Percentiles rank a stretch among this genome's conserved stretches.
These are phyloP conservation scores for Allantophomopsis cytisporea DNA, from an alignment of 2,329 filamentous ascomycete species.

Conservation along the genomic window DNA sequence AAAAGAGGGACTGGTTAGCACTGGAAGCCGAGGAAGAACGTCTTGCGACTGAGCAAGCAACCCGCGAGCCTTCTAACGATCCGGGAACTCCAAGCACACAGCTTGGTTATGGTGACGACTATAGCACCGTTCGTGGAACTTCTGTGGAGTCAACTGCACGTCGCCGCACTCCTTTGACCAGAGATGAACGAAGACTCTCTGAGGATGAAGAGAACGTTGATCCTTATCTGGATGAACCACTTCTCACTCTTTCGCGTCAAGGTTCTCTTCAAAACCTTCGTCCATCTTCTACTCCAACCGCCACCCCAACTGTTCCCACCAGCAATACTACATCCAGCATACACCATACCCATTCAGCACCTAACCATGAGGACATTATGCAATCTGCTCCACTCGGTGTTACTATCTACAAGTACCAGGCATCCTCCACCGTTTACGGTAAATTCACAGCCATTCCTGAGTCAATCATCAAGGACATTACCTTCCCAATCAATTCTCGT, in stretches of 20 bases:
- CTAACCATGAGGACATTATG: constrained; percentile 4
- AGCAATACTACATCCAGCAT: background rate
- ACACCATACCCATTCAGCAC: constrained; percentile 1
- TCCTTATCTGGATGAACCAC: background rate
- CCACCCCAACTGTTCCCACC: background rate
- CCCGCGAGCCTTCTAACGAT: constrained; percentile 5
- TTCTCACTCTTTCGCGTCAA: background rate
- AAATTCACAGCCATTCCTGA: constrained; percentile 50
- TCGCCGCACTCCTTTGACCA: constrained; percentile 12
- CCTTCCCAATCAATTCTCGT: constrained; percentile 50
- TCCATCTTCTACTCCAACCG: background rate
- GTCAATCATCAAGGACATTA: constrained; percentile 50
- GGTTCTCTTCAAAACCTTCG: background rate
- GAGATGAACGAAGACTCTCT: constrained; percentile 14
- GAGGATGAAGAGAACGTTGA: constrained; percentile 1
- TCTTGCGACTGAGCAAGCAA: constrained; percentile 6
- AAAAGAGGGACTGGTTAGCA: background rate
- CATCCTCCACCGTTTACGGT: constrained; percentile 37
- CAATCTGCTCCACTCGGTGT: no score
- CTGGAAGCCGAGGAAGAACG: constrained; percentile 22
- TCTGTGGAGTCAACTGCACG: constrained; percentile 13
- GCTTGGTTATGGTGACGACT: background rate
- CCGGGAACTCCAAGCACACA: constrained; percentile 6
- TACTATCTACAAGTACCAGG: constrained; percentile 9
- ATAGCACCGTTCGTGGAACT: constrained; percentile 6